These are phyloP conservation scores for Primulina huaijiensis DNA, from an alignment of 257 asterid genomes.

Conservation along the genomic window DNA sequence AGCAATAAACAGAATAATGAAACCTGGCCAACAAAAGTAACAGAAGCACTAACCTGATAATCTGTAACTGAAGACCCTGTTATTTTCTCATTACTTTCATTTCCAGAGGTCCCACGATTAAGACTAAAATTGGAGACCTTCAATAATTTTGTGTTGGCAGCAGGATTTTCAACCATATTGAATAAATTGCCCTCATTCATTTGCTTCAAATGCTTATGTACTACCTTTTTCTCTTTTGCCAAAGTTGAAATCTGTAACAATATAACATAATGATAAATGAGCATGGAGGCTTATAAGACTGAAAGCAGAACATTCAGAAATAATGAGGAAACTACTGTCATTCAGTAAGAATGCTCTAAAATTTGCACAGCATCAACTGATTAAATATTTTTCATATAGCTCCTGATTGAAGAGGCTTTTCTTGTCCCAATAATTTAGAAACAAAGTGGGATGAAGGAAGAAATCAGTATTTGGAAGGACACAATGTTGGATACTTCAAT, in stretches of 20 bases:
- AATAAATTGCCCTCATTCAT: conserved; percentile 28
- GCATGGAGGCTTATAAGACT: not conserved
- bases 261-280: not conserved
- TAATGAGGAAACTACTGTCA: conserved; percentile 9
- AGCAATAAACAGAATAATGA: not conserved
- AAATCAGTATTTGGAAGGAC: not conserved
- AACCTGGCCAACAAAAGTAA: not conserved
- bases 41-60: conserved; percentile 36
- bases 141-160: conserved; percentile 26
- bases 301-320: not conserved
- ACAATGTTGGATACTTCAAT: not conserved
- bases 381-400: conserved; percentile 1
- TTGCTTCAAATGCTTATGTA: conserved; percentile 31
- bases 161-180: conserved; percentile 27
- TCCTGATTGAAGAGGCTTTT: not conserved
- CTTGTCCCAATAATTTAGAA: not conserved
- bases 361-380: not conserved
- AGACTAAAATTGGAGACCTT: not conserved
- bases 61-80: conserved; percentile 28
- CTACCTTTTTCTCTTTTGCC: conserved; percentile 38
- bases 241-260: conserved; percentile 42
- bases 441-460: too few relatives aligned
- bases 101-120: conserved; percentile 11
- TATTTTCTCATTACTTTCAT: conserved; percentile 26
- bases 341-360: not conserved